Evolutionary conservation across 1,284 basidiomycete species (phyloP), one percentile per base, ranked within the genome.

Genomic region (Ceratobasidium sp.): DNA sequence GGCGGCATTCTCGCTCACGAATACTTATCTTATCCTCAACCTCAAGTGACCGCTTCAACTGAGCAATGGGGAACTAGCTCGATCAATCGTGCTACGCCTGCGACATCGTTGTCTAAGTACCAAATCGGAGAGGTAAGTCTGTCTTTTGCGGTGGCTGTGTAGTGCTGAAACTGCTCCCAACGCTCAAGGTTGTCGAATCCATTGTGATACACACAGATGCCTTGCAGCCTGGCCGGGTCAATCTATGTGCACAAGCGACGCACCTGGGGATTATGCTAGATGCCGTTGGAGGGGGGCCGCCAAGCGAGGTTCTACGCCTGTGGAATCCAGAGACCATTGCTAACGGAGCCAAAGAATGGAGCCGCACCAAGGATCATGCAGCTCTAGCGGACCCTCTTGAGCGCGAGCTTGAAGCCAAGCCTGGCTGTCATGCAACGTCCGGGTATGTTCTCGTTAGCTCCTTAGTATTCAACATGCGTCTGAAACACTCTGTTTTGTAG

Each of bases 311-410:
- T 15, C 42, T 75, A 13, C 72, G 72, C n/a, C 20, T 73, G 18
- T 73, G 70, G 72, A 60, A 75, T 28, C 58, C 72, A 42, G 72
- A 75, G 58, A 75, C 72, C 28, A 75, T 75, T 26, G 51, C 51
- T 10, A 75, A 55, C 18, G 72, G 72, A n/a, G 72, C 61, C 60
- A 39, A 53, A 39, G 72, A 75, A 55, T 75, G 72, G 72, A 33
- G 46, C 6, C 42, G 61, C 13, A 9, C 46, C 42, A 75, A 75
- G 18, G 61, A n/a, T 20, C 23, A 51, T 53, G 33, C 51, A 20
- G 58, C 15, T 10, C 28, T 75, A 12, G 58, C 46, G 3, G 61
- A 75, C 4, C 72, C 72, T 3, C 13, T 64, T n/a, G 9, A 51
- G 49, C 72, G 72, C 12, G 72, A 75, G 61, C 28, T 75, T 3